A percentile compares a stretch with the other conserved stretches of the same genome.
Evolutionary conservation across 768 basidiomycete species (phyloP).

Genomic region (Phaeotremella skinneri): DNA sequence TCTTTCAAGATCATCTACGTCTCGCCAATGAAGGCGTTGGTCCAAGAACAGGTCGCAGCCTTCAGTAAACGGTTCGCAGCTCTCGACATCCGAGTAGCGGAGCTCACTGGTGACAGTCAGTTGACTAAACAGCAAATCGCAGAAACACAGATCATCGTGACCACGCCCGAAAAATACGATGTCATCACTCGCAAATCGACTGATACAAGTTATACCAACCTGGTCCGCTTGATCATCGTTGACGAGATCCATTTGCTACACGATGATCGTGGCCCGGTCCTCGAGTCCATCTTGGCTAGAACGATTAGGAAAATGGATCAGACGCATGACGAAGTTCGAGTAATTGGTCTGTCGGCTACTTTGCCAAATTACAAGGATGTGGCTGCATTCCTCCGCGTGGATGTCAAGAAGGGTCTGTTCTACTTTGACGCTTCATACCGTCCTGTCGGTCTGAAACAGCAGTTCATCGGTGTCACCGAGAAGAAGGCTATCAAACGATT

Average conservation of each 20-base stretch:
- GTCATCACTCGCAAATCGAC: conserved; percentile 98
- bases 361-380: conserved; percentile 99
- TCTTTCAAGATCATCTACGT: conserved; percentile 96
- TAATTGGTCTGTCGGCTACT: conserved; percentile 93
- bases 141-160: conserved; percentile 96
- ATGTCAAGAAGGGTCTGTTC: conserved; percentile 86
- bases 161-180: conserved; percentile 99
- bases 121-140: conserved; percentile 97
- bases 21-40: conserved; percentile 98
- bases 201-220: conserved; percentile 93
- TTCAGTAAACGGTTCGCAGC: conserved; percentile 71
- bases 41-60: conserved; percentile 98
- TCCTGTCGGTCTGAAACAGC: conserved; percentile 91
- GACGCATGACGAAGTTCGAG: conserved; percentile 84
- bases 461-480: conserved; percentile 96
- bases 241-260: conserved; percentile 97
- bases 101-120: conserved; percentile 94
- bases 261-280: conserved; percentile 94
- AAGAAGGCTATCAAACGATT: conserved; percentile 99
- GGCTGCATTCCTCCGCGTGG: conserved; percentile 92
- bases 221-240: conserved; percentile 92
- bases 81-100: conserved; percentile 81
- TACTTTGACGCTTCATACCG: conserved; percentile 94
- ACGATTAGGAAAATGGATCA: conserved; percentile 94
- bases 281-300: conserved; percentile 84